Evolutionary conservation across 768 basidiomycete species (phyloP).

Genomic region (Dendrothele bispora): DNA sequence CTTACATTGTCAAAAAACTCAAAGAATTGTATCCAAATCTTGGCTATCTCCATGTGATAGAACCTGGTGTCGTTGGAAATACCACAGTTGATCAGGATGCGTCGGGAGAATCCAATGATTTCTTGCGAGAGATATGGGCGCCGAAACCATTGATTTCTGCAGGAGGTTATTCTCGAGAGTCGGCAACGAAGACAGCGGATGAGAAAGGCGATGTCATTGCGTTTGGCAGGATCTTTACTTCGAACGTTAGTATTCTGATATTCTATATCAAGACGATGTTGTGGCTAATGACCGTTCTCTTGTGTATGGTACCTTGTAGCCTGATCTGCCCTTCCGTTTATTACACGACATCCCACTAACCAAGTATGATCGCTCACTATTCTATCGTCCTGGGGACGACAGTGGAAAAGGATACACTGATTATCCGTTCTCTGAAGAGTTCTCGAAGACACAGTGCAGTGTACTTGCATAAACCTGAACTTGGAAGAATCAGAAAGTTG

Average conservation of each 20-base stretch:
- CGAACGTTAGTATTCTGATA: conserved; percentile 23
- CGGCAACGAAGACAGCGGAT: conserved; percentile 26
- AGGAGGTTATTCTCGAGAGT: conserved; percentile 27
- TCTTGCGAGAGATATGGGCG: conserved; percentile 22
- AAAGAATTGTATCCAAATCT: conserved; percentile 28
- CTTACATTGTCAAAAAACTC: conserved; percentile 28
- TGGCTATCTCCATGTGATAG: conserved; percentile 42
- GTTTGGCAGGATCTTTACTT: conserved; percentile 34
- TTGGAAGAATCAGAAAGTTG: no score
- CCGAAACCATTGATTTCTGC: conserved; percentile 26
- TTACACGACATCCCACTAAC: conserved; percentile 19
- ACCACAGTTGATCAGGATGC: neutral
- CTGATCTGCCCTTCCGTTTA: conserved; percentile 30
- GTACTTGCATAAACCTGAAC: no score
- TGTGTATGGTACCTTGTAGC: no score
- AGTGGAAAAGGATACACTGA: conserved; percentile 30
- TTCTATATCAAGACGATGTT: neutral
- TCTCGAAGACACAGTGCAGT: no score
- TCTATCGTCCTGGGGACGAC: conserved; percentile 24
- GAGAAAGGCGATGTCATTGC: conserved; percentile 22
- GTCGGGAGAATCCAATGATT: conserved; percentile 13
- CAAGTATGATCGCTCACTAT: conserved; percentile 16
- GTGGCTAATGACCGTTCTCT: neutral
- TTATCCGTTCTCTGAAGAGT: conserved; percentile 25
- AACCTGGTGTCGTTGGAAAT: conserved; percentile 24